Evolutionary conservation across 805 yeast genomes (phyloP), one percentile per base, ranked within the genome.

Genomic region (Candida schatavii): DNA sequence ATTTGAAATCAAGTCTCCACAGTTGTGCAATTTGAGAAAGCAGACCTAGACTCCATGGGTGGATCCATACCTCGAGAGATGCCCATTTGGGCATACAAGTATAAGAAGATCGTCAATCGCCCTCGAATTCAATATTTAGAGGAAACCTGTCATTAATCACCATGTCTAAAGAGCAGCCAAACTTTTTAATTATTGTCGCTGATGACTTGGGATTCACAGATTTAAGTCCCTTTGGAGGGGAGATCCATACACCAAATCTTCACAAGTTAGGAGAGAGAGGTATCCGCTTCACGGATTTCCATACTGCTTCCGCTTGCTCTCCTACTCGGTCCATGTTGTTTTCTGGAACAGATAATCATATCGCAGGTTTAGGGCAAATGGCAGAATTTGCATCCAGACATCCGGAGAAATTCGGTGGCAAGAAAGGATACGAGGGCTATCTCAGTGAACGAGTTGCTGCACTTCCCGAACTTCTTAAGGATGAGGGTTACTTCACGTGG

Each of bases 181-280:
- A 78, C 51, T 73, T 78, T 46, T 51, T 79, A 2, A 56, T 79
- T 35, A 75, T 79, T 35, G 79, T 79, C 4, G 84, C 83, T 3
- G 84, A 79, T 55, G 84, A 79, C 51, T 61, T 79, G 18, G 84
- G 84, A 3, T 79, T 74, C 58, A 78, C 83, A 2, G 84, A 78
- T 50, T 48, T 73, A 13, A 54, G 71, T 25, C 62, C 78, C 1
- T 79, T 74, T 53, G 84, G 84, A 1, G 78, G 81, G 17, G 83
- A 78, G 51, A 78, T 78, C 34, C 59, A 65, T 27, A 78, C 84
- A 1, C 85, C 84, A 1, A 73, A 75, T 45, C 59, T 79, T 14
- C 55, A 70, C 15, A 62, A 50, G 36, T 51, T 79, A 26, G 78
- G 80, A 1, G 30, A 52, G 6, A 51, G 56, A 5, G 83, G 84